phyloP scores from a whole-genome alignment of 2,329 filamentous ascomycete species.

The Calonectria naviculata region DNA sequence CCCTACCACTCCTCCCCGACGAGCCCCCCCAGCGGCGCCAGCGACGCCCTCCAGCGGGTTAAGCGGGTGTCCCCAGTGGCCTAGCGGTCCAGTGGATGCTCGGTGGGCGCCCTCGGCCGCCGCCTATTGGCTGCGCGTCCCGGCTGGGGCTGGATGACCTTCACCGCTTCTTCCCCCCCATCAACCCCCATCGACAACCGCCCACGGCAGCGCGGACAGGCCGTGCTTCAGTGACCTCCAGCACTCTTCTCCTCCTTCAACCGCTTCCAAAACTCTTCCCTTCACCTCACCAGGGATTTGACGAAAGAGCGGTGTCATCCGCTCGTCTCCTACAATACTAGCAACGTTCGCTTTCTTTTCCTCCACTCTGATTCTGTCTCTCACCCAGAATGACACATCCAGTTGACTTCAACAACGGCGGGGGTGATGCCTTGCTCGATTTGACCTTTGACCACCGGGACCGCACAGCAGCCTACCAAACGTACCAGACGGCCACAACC shows the following conservation, averaged over 20 bases:
- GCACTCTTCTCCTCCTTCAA: constrained; percentile 39
- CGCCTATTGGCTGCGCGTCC: constrained; percentile 48
- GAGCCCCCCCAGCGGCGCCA: constrained; percentile 20
- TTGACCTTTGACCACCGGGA: constrained; percentile 70
- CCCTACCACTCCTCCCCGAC: background rate
- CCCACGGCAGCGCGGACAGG: constrained; percentile 37
- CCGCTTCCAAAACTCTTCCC: constrained; percentile 43
- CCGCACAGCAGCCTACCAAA: constrained; percentile 50
- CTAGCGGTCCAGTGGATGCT: constrained; percentile 35
- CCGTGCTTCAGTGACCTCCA: constrained; percentile 40
- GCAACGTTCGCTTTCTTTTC: constrained; percentile 42
- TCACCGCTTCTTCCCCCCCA: constrained; percentile 51
- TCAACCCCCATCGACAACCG: constrained; percentile 42
- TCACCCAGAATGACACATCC: constrained; percentile 59
- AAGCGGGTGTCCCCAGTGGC: constrained; percentile 25
- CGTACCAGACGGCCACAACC: constrained; percentile 40
- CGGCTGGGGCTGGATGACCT: constrained; percentile 47
- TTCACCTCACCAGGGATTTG: constrained; percentile 44
- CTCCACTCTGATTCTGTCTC: constrained; percentile 47
- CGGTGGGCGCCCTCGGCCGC: constrained; percentile 39
- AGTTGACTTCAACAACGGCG: constrained; percentile 68
- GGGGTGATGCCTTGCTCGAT: constrained; percentile 70
- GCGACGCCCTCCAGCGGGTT: constrained; percentile 38
- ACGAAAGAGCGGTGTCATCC: constrained; percentile 59
- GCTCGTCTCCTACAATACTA: constrained; percentile 50